These are phyloP conservation scores for Kalmanozyma brasiliensis DNA, from an alignment of 1,284 basidiomycete species.

Conservation along the genomic window DNA sequence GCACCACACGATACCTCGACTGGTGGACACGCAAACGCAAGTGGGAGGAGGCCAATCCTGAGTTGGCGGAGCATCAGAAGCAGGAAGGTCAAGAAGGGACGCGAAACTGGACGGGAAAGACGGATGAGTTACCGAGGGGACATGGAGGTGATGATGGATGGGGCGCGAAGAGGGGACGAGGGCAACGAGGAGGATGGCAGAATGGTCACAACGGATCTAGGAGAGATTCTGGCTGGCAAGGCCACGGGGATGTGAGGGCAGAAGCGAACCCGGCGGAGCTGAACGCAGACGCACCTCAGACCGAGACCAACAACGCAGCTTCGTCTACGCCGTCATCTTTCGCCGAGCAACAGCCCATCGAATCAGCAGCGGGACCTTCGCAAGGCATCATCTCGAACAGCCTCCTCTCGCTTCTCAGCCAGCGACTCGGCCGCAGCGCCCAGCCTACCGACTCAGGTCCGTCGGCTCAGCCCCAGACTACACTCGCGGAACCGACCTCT, in stretches of 20 bases:
- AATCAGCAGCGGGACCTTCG: background rate
- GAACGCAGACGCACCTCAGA: too few relatives aligned
- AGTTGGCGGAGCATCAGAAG: constrained; percentile 6
- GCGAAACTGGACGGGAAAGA: too few relatives aligned
- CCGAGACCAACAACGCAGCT: too few relatives aligned
- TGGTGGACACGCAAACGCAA: constrained; percentile 36
- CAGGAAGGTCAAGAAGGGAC: background rate
- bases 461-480: too few relatives aligned
- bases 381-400: constrained; percentile 22
- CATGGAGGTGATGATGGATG: background rate
- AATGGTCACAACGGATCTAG: too few relatives aligned
- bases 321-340: too few relatives aligned
- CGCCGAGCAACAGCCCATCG: background rate
- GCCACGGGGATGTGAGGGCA: background rate
- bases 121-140: too few relatives aligned
- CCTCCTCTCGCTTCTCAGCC: constrained; percentile 14
- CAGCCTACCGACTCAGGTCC: too few relatives aligned
- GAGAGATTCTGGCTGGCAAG: background rate
- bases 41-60: constrained; percentile 37
- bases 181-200: background rate
- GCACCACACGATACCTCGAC: constrained; percentile 34
- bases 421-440: constrained; percentile 10
- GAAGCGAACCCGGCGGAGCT: too few relatives aligned
- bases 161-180: too few relatives aligned
- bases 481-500: background rate